Conservation (phyloP, 75 land plant genomes). For the Picea sitchensis region DNA sequence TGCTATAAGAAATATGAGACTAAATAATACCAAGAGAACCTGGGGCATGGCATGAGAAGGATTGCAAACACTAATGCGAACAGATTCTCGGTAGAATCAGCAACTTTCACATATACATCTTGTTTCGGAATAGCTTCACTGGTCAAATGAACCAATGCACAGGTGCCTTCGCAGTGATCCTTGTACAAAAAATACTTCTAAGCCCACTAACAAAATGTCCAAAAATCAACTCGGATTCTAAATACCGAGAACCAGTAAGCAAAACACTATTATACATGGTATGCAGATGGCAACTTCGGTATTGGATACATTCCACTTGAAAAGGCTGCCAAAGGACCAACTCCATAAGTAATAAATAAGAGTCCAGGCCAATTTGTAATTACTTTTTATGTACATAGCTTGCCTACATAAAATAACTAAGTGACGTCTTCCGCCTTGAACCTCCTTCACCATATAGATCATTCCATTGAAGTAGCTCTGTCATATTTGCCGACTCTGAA, state of each 20-base stretch:
- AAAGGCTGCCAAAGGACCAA: not conserved
- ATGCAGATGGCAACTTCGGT: not conserved
- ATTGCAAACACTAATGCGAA: no score
- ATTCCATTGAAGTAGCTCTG: slow-evolving; percentile 70
- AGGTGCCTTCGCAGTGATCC: not conserved
- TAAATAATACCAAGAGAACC: no score
- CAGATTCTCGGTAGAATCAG: not conserved
- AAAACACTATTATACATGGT: not conserved
- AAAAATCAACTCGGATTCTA: slow-evolving; percentile 11
- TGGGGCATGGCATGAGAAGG: no score
- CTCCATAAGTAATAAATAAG: not conserved
- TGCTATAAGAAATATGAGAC: no score
- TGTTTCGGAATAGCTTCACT: slow-evolving; percentile 1
- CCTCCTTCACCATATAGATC: slow-evolving; percentile 87
- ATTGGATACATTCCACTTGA: slow-evolving; percentile 3
- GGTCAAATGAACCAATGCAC: slow-evolving; percentile 1
- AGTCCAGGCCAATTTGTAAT: not conserved
- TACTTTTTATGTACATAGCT: not conserved
- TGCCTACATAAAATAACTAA: slow-evolving; percentile 76
- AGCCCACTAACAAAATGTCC: slow-evolving; percentile 6
- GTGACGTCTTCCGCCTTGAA: slow-evolving; percentile 58
- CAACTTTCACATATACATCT: slow-evolving; percentile 5
- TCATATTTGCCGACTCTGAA: slow-evolving; percentile 66
- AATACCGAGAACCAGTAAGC: not conserved
- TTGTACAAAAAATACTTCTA: slow-evolving; percentile 9